A percentile compares a stretch with the other conserved stretches of the same genome.
phyloP scores from a whole-genome alignment of 805 yeast species.

The Wickerhamiella azymoides region DNA sequence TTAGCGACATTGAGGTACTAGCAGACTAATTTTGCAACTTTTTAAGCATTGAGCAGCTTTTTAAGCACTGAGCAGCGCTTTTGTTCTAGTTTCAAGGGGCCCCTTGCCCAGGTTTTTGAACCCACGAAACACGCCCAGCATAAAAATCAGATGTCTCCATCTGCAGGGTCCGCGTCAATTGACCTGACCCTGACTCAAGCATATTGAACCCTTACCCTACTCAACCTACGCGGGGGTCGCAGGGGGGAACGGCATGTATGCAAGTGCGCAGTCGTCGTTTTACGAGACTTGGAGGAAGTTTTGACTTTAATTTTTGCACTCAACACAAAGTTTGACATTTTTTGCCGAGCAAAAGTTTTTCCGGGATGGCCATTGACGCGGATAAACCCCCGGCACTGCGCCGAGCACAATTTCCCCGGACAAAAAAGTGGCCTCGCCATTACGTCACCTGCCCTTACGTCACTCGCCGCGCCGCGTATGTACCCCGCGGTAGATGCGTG shows the following conservation, averaged over 20 bases:
- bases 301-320: neutral
- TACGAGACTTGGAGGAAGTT: neutral
- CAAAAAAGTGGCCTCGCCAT: neutral
- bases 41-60: neutral
- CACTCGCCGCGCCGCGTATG: neutral
- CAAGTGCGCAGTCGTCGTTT: neutral
- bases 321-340: neutral
- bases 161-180: too few relatives aligned
- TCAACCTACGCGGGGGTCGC: neutral
- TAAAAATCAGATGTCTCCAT: too few relatives aligned
- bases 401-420: neutral
- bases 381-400: neutral
- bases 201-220: neutral
- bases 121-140: too few relatives aligned
- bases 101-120: too few relatives aligned
- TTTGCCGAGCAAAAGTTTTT: neutral
- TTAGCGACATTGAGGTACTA: too few relatives aligned
- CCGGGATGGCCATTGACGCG: neutral
- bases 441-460: neutral
- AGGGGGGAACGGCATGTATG: neutral
- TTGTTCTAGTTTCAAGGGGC: too few relatives aligned
- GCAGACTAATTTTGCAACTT: too few relatives aligned
- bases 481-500: neutral
- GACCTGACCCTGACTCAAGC: neutral
- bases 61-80: too few relatives aligned